phyloP scores from a whole-genome alignment of 2,329 filamentous ascomycete genomes.

The Didymellaceae sp. region DNA sequence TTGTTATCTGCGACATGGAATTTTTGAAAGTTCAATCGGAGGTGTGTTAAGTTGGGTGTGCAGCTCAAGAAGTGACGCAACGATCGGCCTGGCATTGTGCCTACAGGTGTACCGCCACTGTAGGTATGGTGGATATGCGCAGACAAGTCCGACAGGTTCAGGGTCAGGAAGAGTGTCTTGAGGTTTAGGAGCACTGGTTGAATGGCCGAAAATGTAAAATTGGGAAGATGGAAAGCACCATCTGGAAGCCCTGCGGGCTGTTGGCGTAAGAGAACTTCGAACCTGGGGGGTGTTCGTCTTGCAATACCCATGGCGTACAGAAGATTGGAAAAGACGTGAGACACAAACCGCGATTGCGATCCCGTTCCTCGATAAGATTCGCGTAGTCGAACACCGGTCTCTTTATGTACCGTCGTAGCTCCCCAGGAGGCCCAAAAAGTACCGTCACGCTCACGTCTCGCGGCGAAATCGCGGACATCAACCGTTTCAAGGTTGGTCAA shows the following conservation, averaged over 20 bases:
- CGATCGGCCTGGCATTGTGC: slow-evolving; percentile 22
- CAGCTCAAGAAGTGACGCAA: slow-evolving; percentile 50
- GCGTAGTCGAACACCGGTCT: slow-evolving; percentile 44
- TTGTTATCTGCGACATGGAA: slow-evolving; percentile 21
- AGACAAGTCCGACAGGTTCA: slow-evolving; percentile 22
- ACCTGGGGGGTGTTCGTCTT: slow-evolving; percentile 45
- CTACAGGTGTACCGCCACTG: slow-evolving; percentile 13
- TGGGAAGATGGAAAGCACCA: slow-evolving; percentile 56
- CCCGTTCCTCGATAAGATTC: slow-evolving; percentile 16
- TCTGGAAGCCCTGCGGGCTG: slow-evolving; percentile 45
- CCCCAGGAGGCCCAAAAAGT: slow-evolving; percentile 64
- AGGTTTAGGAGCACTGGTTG: slow-evolving; percentile 55
- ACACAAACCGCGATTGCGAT: slow-evolving; percentile 17
- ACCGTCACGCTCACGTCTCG: slow-evolving; percentile 60
- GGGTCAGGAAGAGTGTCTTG: slow-evolving; percentile 54
- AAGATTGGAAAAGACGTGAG: slow-evolving; percentile 26
- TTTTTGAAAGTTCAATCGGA: slow-evolving; percentile 60
- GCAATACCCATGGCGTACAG: slow-evolving; percentile 39
- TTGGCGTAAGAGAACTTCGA: slow-evolving; percentile 57
- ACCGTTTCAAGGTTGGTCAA: slow-evolving; percentile 63
- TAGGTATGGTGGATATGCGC: slow-evolving; percentile 19
- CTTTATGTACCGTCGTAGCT: slow-evolving; percentile 45
- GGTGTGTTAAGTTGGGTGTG: slow-evolving; percentile 55
- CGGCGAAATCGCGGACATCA: slow-evolving; percentile 66
- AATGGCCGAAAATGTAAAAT: slow-evolving; percentile 48